These are phyloP conservation scores for Tricholoma furcatifolium DNA, from an alignment of 768 basidiomycete genomes.

Conservation along the genomic window DNA sequence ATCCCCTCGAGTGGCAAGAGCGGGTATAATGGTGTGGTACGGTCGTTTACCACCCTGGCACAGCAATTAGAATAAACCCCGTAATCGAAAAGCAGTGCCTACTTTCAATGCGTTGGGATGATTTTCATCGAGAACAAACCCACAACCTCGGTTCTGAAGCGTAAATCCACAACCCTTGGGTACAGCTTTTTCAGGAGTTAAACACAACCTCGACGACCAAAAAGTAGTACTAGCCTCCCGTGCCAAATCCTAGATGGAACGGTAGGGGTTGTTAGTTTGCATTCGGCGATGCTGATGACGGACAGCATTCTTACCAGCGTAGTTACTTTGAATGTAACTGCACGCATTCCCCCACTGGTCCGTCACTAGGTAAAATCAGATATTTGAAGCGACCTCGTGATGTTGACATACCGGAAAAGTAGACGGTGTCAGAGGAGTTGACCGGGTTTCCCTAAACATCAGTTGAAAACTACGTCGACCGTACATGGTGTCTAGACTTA, in stretches of 20 bases:
- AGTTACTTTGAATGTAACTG: constrained; percentile 88
- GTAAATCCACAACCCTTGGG: constrained; percentile 97
- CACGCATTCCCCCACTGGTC: constrained; percentile 91
- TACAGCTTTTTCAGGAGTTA: constrained; percentile 54
- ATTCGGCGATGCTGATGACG: constrained; percentile 13
- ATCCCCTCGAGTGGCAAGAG: constrained; percentile 71
- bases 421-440: constrained; percentile 90
- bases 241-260: constrained; percentile 71
- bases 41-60: constrained; percentile 74
- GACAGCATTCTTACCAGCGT: constrained; percentile 49
- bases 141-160: constrained; percentile 89
- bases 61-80: not conserved
- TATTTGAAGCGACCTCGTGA: not conserved
- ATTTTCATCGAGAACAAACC: constrained; percentile 74
- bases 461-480: constrained; percentile 10
- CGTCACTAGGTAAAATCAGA: constrained; percentile 47
- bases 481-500: constrained; percentile 26
- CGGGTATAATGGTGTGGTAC: constrained; percentile 94
- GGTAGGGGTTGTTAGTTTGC: not conserved
- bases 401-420: constrained; percentile 69
- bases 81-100: constrained; percentile 8
- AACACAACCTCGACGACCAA: not conserved
- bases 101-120: constrained; percentile 88
- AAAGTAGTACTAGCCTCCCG: constrained; percentile 52
- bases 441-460: constrained; percentile 68